Conservation (phyloP, 1,139 yeast genomes). For the Blastobotrys illinoisensis region DNA sequence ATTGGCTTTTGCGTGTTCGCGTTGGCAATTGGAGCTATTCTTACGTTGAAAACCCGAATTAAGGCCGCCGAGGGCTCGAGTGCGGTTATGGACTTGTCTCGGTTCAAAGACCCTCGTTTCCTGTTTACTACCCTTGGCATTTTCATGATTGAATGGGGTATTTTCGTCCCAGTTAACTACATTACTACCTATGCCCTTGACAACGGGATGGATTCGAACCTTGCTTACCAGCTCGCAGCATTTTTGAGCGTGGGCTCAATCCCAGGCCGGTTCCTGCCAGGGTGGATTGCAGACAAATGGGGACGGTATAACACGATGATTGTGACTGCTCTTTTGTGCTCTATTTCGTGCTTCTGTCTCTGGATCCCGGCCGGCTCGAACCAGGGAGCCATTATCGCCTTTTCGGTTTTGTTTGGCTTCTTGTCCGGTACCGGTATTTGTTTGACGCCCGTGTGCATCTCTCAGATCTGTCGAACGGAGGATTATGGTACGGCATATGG, state of each 20-base stretch:
- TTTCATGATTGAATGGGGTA: slow-evolving; percentile 44
- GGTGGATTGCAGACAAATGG: slow-evolving; percentile 43
- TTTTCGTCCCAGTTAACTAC: slow-evolving; percentile 48
- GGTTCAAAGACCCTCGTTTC: slow-evolving; percentile 41
- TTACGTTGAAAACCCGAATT: slow-evolving; percentile 43
- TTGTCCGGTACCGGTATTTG: slow-evolving; percentile 46
- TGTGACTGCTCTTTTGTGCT: slow-evolving; percentile 36
- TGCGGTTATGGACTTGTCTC: slow-evolving; percentile 37
- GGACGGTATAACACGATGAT: slow-evolving; percentile 53
- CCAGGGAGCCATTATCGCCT: slow-evolving; percentile 40
- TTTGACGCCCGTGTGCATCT: slow-evolving; percentile 41
- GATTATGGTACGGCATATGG: slow-evolving; percentile 67
- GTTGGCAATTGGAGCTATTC: slow-evolving; percentile 35
- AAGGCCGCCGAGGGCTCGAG: slow-evolving; percentile 22
- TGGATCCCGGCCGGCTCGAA: slow-evolving; percentile 54
- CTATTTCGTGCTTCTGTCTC: slow-evolving; percentile 34
- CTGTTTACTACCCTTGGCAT: slow-evolving; percentile 40
- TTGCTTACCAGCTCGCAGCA: slow-evolving; percentile 42
- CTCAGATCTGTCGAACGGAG: slow-evolving; percentile 58
- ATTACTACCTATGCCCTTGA: slow-evolving; percentile 47
- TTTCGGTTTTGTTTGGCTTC: slow-evolving; percentile 50
- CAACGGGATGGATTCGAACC: slow-evolving; percentile 38
- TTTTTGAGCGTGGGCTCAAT: slow-evolving; percentile 45
- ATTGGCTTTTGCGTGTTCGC: slow-evolving; percentile 47
- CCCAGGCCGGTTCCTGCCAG: slow-evolving; percentile 44